Evolutionary conservation across 768 basidiomycete genomes (phyloP), one percentile per base, ranked within the genome.

Genomic region (Tulasnella sp.): DNA sequence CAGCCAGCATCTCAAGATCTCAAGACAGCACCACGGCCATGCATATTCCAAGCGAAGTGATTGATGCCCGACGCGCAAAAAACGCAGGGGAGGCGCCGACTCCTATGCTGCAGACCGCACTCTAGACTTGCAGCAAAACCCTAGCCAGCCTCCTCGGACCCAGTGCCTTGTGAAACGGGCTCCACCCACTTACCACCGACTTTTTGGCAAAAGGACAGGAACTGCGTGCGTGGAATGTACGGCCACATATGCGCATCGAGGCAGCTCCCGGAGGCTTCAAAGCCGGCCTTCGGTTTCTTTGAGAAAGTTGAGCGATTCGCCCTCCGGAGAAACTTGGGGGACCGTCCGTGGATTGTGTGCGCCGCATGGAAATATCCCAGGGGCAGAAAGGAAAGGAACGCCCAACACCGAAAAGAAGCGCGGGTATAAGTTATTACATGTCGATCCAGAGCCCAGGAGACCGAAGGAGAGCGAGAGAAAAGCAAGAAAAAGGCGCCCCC

Each of bases 221-320:
- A 14, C 42, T 42, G 42, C 42, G 42, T 42, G 42, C 39, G 39
- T 40, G 39, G 39, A 46, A 46, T 46, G 24, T 3, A 21, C 48
- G 52, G 8, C 4, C 52, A 52, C 52, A 10, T n/a, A 52, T 6
- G n/a, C 24, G n/a, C 10, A 40, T 40, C 39, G 39, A 4, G 39
- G 10, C 9, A 6, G 21, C 24, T 9, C n/a, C 24, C 52, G 52
- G 52, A 24, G 52, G 62, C 62, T 68, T 27, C 31, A 68, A 68
- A 68, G 31, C 62, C 62, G 62, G 62, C 10, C 24, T 8, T 58
- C 16, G 56, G 56, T 27, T 58, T 68, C 27, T 68, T 52, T 68
- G 62, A 68, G 62, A 68, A 68, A 68, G 12, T 68, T 68, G 62
- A 36, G 62, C 62, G 62, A 68, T 68, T 68, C 62, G 62, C 62